These are phyloP conservation scores for Russula griseocarnosa DNA, from an alignment of 768 basidiomycete species.

Conservation along the genomic window DNA sequence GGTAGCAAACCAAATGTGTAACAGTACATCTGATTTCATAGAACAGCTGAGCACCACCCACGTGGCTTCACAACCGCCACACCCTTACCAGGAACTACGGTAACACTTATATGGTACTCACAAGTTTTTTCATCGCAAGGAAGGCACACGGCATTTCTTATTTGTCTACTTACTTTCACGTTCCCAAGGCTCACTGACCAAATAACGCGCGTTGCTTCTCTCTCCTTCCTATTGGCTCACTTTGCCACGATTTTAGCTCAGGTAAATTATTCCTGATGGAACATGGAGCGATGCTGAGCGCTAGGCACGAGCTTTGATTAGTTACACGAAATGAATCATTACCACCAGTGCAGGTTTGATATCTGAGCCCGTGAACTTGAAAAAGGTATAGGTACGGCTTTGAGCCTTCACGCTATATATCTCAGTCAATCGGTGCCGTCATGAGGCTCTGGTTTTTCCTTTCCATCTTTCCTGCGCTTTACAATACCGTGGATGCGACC, in stretches of 20 bases:
- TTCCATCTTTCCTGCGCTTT: background rate
- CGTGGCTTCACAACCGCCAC: no score
- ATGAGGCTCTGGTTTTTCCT: slow-evolving; percentile 1
- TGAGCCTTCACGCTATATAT: background rate
- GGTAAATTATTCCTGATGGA: background rate
- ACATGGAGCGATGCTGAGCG: background rate
- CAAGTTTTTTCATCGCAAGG: no score
- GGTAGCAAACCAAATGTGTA: slow-evolving; percentile 15
- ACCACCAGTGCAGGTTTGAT: no score
- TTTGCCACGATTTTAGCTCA: background rate
- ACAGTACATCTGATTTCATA: slow-evolving; percentile 1
- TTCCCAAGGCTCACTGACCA: no score
- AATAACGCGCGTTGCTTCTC: background rate
- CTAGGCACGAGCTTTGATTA: no score
- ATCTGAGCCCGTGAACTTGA: background rate
- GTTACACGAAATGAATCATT: no score
- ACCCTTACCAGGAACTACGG: no score
- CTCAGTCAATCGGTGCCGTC: background rate
- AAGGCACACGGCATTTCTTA: no score
- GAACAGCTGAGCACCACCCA: no score
- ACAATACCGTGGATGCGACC: background rate
- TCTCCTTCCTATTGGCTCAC: no score
- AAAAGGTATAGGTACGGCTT: background rate
- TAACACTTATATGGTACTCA: no score
- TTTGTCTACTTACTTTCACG: no score